Evolutionary conservation across 2,329 filamentous ascomycete species (phyloP).

Genomic region (Claviceps maximensis): DNA sequence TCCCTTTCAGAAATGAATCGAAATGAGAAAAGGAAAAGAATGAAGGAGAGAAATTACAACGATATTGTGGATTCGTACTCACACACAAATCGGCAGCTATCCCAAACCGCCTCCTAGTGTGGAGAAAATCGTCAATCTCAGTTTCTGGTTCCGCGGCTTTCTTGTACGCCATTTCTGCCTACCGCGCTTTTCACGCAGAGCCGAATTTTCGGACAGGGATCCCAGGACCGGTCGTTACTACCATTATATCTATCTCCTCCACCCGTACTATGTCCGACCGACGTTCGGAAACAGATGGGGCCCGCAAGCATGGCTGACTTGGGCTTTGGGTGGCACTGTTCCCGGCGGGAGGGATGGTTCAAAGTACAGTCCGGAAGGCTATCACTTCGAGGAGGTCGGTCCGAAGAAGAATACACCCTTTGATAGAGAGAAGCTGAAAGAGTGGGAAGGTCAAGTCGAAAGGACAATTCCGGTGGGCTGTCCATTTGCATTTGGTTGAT

Average conservation of each 20-base stretch:
- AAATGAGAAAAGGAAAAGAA: too few relatives aligned
- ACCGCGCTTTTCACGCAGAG: neutral
- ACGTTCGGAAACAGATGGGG: slow-evolving; percentile 3
- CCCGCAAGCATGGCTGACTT: slow-evolving; percentile 1
- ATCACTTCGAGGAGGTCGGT: slow-evolving; percentile 2
- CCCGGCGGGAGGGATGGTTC: neutral
- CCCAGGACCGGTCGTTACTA: slow-evolving; percentile 2
- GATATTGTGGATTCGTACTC: neutral
- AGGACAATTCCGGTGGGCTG: slow-evolving; percentile 1
- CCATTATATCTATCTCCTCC: neutral
- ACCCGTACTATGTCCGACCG: slow-evolving; percentile 4
- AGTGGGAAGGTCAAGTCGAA: slow-evolving; percentile 1
- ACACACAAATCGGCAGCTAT: neutral
- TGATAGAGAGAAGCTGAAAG: neutral
- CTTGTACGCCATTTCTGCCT: neutral
- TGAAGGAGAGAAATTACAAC: neutral
- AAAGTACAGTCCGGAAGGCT: neutral
- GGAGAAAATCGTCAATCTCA: neutral
- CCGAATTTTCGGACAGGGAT: neutral
- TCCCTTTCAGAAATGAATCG: too few relatives aligned
- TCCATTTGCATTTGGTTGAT: slow-evolving; percentile 2
- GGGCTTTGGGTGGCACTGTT: slow-evolving; percentile 1
- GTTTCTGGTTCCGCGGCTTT: neutral
- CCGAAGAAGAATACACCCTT: neutral
- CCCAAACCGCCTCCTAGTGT: neutral